A percentile compares a stretch with the other conserved stretches of the same genome.
Conservation (phyloP, 2,329 filamentous ascomycete genomes). For the Cladosporium colombiae region DNA sequence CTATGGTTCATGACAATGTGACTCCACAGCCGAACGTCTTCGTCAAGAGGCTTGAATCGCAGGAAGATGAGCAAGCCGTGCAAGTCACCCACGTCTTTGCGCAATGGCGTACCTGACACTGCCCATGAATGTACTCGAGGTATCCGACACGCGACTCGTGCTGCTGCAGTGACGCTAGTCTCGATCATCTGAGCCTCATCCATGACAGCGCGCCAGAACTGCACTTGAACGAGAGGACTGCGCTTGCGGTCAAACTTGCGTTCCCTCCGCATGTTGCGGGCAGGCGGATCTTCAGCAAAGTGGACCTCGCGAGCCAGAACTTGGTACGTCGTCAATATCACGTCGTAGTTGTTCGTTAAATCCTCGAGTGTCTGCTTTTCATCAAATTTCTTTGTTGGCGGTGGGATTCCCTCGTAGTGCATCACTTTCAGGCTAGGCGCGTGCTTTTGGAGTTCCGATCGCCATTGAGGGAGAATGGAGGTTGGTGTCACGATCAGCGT, state of each 20-base stretch:
- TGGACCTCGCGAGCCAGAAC: conserved; percentile 80
- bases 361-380: conserved; percentile 47
- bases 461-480: conserved; percentile 65
- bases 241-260: conserved; percentile 58
- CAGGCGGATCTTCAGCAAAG: conserved; percentile 69
- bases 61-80: conserved; percentile 81
- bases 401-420: conserved; percentile 56
- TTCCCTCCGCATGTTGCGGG: conserved; percentile 63
- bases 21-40: conserved; percentile 65
- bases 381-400: conserved; percentile 33
- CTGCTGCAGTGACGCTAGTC: conserved; percentile 80
- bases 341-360: conserved; percentile 52
- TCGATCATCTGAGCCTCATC: conserved; percentile 91
- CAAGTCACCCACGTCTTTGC: conserved; percentile 75
- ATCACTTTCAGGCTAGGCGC: conserved; percentile 58
- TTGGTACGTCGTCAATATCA: conserved; percentile 64
- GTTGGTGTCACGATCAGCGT: conserved; percentile 65
- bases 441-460: conserved; percentile 59
- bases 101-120: conserved; percentile 86
- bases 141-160: conserved; percentile 74
- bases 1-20: conserved; percentile 63
- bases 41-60: conserved; percentile 73
- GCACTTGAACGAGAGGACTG: conserved; percentile 77
- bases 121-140: conserved; percentile 88
- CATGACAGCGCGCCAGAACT: conserved; percentile 81